These are phyloP conservation scores for Yamadazyma kanchanaburiensis DNA, from an alignment of 1,139 yeast genomes.

Conservation along the genomic window DNA sequence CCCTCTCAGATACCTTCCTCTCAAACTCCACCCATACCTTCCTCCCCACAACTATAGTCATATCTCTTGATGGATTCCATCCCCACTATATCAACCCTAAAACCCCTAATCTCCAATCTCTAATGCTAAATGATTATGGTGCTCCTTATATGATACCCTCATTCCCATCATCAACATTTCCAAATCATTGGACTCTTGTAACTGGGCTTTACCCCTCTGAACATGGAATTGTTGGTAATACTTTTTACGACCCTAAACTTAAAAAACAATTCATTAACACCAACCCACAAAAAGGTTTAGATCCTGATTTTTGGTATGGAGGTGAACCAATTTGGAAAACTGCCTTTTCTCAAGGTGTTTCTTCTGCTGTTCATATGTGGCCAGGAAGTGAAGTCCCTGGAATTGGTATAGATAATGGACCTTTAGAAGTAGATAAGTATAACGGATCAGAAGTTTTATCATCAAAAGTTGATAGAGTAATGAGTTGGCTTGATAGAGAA, in stretches of 20 bases:
- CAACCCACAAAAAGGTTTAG: constrained; percentile 54
- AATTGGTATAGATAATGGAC: constrained; percentile 39
- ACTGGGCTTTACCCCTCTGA: constrained; percentile 83
- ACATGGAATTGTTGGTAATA: constrained; percentile 87
- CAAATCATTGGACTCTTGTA: constrained; percentile 88
- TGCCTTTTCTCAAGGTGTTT: constrained; percentile 60
- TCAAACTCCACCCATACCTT: constrained; percentile 73
- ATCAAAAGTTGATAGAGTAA: constrained; percentile 52
- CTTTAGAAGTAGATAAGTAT: constrained; percentile 56
- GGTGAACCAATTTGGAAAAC: constrained; percentile 91
- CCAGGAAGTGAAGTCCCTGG: constrained; percentile 83
- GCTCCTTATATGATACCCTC: constrained; percentile 85
- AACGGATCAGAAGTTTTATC: constrained; percentile 62
- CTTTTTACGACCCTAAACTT: constrained; percentile 63
- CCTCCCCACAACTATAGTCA: constrained; percentile 71
- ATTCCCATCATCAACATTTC: constrained; percentile 86
- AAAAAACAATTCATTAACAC: constrained; percentile 63
- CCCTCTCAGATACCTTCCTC: too few relatives aligned
- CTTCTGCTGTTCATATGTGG: constrained; percentile 92
- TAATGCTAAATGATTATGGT: constrained; percentile 54
- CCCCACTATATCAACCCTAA: constrained; percentile 76
- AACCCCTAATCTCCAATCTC: constrained; percentile 69
- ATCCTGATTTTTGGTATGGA: constrained; percentile 72
- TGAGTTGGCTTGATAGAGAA: constrained; percentile 65
- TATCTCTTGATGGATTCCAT: constrained; percentile 86